These are phyloP conservation scores for Fusarium kyushuense DNA, from an alignment of 2,329 filamentous ascomycete genomes.

Conservation along the genomic window DNA sequence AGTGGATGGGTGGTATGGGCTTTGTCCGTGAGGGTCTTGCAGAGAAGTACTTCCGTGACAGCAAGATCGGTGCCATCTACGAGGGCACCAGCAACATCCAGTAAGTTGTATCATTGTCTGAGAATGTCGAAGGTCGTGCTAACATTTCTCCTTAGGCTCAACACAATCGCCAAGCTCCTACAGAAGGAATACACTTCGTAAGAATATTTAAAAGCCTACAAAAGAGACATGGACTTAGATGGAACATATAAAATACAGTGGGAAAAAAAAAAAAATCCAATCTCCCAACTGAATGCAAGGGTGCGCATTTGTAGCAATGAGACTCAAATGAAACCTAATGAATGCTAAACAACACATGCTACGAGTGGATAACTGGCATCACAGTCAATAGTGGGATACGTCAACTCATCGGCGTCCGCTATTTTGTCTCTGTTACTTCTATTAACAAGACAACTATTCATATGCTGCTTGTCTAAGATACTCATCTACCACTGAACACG, in stretches of 20 bases:
- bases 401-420: neutral
- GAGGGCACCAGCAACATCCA: constrained; percentile 88
- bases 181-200: constrained; percentile 70
- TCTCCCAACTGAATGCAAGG: too few species aligned
- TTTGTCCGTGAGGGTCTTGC: constrained; percentile 96
- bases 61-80: constrained; percentile 98
- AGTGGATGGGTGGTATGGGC: constrained; percentile 99
- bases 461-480: constrained; percentile 37
- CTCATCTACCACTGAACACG: constrained; percentile 30
- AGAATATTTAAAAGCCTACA: constrained; percentile 10
- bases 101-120: constrained; percentile 55
- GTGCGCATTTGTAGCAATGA: neutral
- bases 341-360: neutral
- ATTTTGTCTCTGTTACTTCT: constrained; percentile 36
- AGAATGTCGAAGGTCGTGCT: constrained; percentile 8
- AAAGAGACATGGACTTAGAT: constrained; percentile 23
- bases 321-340: neutral
- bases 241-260: constrained; percentile 23
- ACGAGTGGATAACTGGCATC: neutral
- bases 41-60: constrained; percentile 97
- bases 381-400: neutral
- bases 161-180: constrained; percentile 72
- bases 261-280: constrained; percentile 34
- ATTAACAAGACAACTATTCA: constrained; percentile 41
- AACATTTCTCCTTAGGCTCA: constrained; percentile 59